Percentiles rank a stretch among this genome's conserved stretches.
Conservation (phyloP, 129 eudicot species). For the Helianthus annuus region DNA sequence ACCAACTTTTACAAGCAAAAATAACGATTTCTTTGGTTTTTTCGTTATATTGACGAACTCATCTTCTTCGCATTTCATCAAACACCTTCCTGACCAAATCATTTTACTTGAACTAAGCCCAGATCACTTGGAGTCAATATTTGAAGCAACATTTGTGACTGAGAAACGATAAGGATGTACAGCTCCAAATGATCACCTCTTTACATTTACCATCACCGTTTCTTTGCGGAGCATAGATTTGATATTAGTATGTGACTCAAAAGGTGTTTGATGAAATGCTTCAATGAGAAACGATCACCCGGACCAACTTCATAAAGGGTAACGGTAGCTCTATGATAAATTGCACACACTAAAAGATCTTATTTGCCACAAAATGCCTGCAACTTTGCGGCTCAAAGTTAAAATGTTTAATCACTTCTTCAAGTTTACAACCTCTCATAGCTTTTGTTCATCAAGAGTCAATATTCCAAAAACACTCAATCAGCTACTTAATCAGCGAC, state of each 20-base stretch:
- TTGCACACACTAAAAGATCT: background rate
- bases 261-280: slow-evolving; percentile 36
- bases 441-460: slow-evolving; percentile 30
- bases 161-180: too few species aligned
- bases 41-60: too few species aligned
- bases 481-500: slow-evolving; percentile 54
- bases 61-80: too few species aligned
- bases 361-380: slow-evolving; percentile 33
- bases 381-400: slow-evolving; percentile 14
- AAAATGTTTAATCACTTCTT: background rate
- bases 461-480: slow-evolving; percentile 34
- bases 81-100: too few species aligned
- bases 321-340: too few species aligned
- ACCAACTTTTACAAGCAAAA: too few species aligned
- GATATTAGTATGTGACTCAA: background rate
- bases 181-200: background rate
- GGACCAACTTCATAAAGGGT: slow-evolving; percentile 24
- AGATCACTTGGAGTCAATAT: too few species aligned
- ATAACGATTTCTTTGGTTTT: too few species aligned
- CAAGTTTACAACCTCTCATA: slow-evolving; percentile 21
- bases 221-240: too few species aligned
- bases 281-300: slow-evolving; percentile 20
- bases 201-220: background rate
- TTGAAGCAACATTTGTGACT: too few species aligned
- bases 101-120: too few species aligned